Evolutionary conservation across 2,329 filamentous ascomycete genomes (phyloP), one percentile per base, ranked within the genome.

Genomic region (Coniochaeta hoffmannii): DNA sequence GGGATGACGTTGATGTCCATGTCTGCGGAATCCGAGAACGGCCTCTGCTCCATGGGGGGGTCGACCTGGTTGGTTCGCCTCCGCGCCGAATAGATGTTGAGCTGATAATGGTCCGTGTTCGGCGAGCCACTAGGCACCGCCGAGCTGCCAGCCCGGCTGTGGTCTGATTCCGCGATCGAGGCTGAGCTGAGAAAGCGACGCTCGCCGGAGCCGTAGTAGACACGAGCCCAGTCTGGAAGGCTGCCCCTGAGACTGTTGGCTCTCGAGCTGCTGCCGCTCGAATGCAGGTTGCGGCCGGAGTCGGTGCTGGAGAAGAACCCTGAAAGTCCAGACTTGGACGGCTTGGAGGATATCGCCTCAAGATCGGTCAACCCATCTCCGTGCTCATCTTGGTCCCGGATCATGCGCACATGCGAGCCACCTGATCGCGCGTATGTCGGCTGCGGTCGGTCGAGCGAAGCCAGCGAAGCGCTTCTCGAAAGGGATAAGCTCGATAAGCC

Each of bases 201-300:
- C 67, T 81, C 85, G 53, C 85, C 84, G 54, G 82, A 84, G 34
- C 83, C 82, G 66, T 91, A 91, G 69, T 90, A 91, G 15, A 89
- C 72, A 75, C 69, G 74, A 28, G 80, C 81, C 81, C 81, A 85
- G 9, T 74, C 64, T 12, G 81, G 81, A 41, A 84, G 49, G 22
- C 49, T 51, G 49, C 28, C 17, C 7, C 12, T 76, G 35, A 80
- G 64, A 61, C 76, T 81, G 60, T 73, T 74, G 28, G 71, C 65
- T 30, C 73, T 72, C 15, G 77, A 78, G 55, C 78, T 62, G 60
- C 67, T 82, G 3, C 67, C 67, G 10, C 75, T 77, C 2, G 81
- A 83, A 57, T 78, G 75, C 19, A 82, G 65, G 58, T 77, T 78
- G 15, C 77, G 73, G 55, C 82, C 79, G 0, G 78, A 80, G 58